Base-by-base conservation (phyloP, 2,329 filamentous ascomycete genomes). In the Exophiala mesophila region DNA sequence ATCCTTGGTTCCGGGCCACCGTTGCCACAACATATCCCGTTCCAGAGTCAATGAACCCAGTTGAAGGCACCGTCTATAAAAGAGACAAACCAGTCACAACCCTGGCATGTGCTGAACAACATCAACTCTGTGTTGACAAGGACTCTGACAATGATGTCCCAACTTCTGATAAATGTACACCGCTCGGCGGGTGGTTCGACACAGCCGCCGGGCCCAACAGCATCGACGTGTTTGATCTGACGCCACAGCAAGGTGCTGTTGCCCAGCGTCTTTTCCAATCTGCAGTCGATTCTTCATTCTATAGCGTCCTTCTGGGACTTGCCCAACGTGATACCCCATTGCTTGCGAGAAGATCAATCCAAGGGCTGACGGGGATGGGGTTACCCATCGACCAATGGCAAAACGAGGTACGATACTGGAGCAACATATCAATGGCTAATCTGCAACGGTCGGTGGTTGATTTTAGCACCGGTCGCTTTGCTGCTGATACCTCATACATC, bases 361-460 rank as follows among this genome's bases (percentile, higher is more conserved):
- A 36, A 8, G 9, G 32, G 2, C 30, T 30, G 8, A 20, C 26
- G 6, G 41, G 41, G 4, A 17, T 35, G 12, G 10, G 35, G 6
- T 34, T 46, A 13, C 44, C 44, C n/a, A 5, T 19, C 13, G 21
- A 42, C 29, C 44, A 46, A 20, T 46, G 44, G 44, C 39, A 46
- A 17, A 36, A 29, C 3, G 44, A 46, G 32, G 29, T 39, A 16
- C 15, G 40, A 28, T 41, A 46, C 35, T 46, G 44, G 44, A 15
- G 29, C 12, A 32, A 30, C 29, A 17, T 46, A 10, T 19, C 32
- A 3, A 41, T 46, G 12, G 33, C 39, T 16, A 42, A 46, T 21
- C 15, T 46, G 6, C 44, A 46, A 20, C 31, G 39, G 18, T 26
- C 26, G 17, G 23, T 29, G 17, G 21, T 46, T 3, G 44, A 46